phyloP scores from a whole-genome alignment of 2,329 filamentous ascomycete genomes.

The Coniochaeta hoffmannii region DNA sequence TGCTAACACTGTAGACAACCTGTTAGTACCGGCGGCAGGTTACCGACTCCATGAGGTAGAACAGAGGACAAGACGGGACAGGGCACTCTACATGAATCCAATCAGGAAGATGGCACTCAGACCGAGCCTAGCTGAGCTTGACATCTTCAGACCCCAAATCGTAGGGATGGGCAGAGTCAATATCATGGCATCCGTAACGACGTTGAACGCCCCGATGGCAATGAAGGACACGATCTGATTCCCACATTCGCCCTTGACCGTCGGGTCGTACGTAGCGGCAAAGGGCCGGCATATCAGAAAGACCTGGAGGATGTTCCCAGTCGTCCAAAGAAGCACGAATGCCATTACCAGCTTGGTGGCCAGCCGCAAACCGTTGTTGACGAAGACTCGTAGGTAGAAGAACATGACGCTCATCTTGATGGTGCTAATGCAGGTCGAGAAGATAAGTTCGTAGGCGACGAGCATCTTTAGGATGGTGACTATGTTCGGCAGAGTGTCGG shows the following conservation, averaged over 20 bases:
- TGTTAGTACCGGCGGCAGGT: conserved; percentile 7
- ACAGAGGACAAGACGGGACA: background rate
- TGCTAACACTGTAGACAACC: conserved; percentile 20
- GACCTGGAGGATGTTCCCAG: conserved; percentile 17
- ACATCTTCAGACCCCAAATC: conserved; percentile 29
- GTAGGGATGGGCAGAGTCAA: conserved; percentile 28
- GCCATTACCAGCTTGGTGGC: conserved; percentile 19
- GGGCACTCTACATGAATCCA: conserved; percentile 23
- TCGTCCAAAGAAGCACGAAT: conserved; percentile 17
- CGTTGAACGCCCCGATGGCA: conserved; percentile 28
- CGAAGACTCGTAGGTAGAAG: conserved; percentile 35
- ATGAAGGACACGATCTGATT: conserved; percentile 27
- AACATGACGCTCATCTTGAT: conserved; percentile 32
- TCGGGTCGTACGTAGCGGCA: conserved; percentile 14
- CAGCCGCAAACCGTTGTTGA: conserved; percentile 20
- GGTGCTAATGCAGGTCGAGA: conserved; percentile 24
- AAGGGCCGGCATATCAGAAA: conserved; percentile 23
- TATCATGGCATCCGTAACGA: conserved; percentile 28
- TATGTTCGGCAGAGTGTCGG: conserved; percentile 16
- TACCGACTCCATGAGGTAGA: background rate
- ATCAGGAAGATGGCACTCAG: conserved; percentile 27
- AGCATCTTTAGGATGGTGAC: conserved; percentile 22
- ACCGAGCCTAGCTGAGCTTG: conserved; percentile 26
- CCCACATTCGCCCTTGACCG: conserved; percentile 19
- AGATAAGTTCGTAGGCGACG: conserved; percentile 29